These are phyloP conservation scores for Sporisorium iseilematis-ciliati DNA, from an alignment of 1,284 basidiomycete genomes.

Conservation along the genomic window DNA sequence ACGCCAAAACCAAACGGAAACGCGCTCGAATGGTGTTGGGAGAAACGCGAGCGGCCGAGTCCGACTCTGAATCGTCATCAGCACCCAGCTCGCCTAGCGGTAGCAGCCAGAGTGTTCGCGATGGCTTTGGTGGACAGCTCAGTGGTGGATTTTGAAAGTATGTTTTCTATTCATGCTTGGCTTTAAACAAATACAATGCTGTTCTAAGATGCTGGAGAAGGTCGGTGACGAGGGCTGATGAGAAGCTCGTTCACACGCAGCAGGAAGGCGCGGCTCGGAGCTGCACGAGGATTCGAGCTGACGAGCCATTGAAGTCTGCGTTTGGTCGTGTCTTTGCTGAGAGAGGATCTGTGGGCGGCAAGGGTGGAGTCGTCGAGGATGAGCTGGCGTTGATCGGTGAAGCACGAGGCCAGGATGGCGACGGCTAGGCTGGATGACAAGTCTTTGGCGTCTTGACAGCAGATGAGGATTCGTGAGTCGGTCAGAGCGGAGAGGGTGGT, in stretches of 20 bases:
- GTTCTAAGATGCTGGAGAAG: neutral
- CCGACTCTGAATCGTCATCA: slow-evolving; percentile 24
- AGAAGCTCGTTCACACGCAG: slow-evolving; percentile 83
- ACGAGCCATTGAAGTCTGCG: slow-evolving; percentile 85
- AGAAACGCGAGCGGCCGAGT: slow-evolving; percentile 43
- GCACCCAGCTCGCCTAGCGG: slow-evolving; percentile 28
- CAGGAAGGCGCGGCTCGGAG: slow-evolving; percentile 80
- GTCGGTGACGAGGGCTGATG: slow-evolving; percentile 77
- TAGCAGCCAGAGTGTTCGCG: slow-evolving; percentile 71
- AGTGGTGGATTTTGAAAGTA: slow-evolving; percentile 18
- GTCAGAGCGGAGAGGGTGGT: slow-evolving; percentile 9
- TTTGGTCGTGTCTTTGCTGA: slow-evolving; percentile 75
- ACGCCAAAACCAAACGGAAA: slow-evolving; percentile 44
- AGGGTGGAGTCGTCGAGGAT: neutral
- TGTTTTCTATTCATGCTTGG: neutral
- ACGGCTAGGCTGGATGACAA: slow-evolving; percentile 41
- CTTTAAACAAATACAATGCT: neutral
- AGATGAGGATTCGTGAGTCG: slow-evolving; percentile 25
- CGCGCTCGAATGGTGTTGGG: slow-evolving; percentile 47
- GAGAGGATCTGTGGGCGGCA: neutral
- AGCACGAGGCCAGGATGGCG: slow-evolving; percentile 43
- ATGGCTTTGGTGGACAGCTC: slow-evolving; percentile 72
- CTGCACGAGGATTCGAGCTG: slow-evolving; percentile 77
- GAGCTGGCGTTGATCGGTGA: slow-evolving; percentile 62
- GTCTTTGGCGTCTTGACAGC: slow-evolving; percentile 44